phyloP scores from a whole-genome alignment of 2,329 filamentous ascomycete genomes.

The Endoconidiophora polonica region DNA sequence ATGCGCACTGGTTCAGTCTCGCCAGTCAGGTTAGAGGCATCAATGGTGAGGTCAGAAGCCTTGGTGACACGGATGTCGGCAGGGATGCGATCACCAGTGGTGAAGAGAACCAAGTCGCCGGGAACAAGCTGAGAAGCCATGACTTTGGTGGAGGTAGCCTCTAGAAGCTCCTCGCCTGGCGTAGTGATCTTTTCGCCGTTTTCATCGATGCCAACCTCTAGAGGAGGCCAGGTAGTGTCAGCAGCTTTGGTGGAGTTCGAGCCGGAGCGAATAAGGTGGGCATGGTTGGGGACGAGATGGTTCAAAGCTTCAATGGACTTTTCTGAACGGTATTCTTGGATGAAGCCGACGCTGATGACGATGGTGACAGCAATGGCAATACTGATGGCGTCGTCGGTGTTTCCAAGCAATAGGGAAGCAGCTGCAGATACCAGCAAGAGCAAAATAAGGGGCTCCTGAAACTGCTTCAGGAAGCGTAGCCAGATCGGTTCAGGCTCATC shows the following conservation, averaged over 20 bases:
- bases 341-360: constrained; percentile 86
- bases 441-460: constrained; percentile 86
- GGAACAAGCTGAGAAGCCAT: constrained; percentile 77
- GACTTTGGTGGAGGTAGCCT: constrained; percentile 65
- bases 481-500: constrained; percentile 88
- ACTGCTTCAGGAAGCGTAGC: constrained; percentile 90
- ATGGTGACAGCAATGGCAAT: constrained; percentile 95
- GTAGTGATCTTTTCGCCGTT: constrained; percentile 32
- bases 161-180: constrained; percentile 45
- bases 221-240: constrained; percentile 31
- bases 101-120: constrained; percentile 84
- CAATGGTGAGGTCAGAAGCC: constrained; percentile 77
- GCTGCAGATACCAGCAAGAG: constrained; percentile 78
- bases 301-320: constrained; percentile 93
- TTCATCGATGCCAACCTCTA: constrained; percentile 21
- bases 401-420: constrained; percentile 79
- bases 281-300: constrained; percentile 84
- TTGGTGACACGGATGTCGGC: constrained; percentile 90
- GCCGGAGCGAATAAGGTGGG: constrained; percentile 64
- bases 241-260: constrained; percentile 22
- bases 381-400: constrained; percentile 86
- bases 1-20: constrained; percentile 89
- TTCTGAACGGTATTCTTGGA: constrained; percentile 94
- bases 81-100: constrained; percentile 88
- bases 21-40: constrained; percentile 90